These are phyloP conservation scores for Candida oleophila DNA, from an alignment of 805 yeast genomes.

Conservation along the genomic window DNA sequence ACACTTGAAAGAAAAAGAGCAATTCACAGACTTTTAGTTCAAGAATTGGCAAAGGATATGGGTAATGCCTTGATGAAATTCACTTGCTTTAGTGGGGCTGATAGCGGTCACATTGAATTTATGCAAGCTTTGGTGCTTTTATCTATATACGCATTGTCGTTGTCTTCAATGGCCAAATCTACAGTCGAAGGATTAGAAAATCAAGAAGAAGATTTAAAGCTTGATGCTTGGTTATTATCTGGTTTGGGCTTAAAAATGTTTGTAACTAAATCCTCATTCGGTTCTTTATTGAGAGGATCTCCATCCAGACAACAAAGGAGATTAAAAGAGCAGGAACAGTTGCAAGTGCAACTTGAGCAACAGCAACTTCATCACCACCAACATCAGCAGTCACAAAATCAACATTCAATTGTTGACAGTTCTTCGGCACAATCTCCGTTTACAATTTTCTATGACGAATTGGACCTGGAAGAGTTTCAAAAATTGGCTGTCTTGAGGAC, in stretches of 20 bases:
- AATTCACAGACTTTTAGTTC: conserved; percentile 44
- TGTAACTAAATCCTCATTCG: conserved; percentile 49
- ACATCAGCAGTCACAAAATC: background rate
- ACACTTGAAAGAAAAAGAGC: conserved; percentile 19
- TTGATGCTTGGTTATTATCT: conserved; percentile 73
- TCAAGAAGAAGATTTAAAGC: conserved; percentile 36
- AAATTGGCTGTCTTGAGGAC: conserved; percentile 58
- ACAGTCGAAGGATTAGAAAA: conserved; percentile 10
- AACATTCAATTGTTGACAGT: background rate
- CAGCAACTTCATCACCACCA: conserved; percentile 5
- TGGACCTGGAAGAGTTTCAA: conserved; percentile 45
- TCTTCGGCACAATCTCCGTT: conserved; percentile 16
- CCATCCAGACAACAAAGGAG: background rate
- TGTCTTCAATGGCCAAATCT: conserved; percentile 42
- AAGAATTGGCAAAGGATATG: conserved; percentile 50
- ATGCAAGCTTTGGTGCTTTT: conserved; percentile 67
- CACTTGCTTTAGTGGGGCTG: conserved; percentile 21
- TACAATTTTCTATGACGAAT: conserved; percentile 31
- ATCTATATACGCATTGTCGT: conserved; percentile 61
- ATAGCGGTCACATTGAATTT: conserved; percentile 48
- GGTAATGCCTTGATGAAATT: conserved; percentile 39
- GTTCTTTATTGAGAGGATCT: conserved; percentile 27
- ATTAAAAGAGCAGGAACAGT: background rate
- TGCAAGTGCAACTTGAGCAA: background rate
- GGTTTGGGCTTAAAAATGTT: conserved; percentile 65